A percentile compares a stretch with the other conserved stretches of the same genome.
These are phyloP conservation scores for Gymnopilus junonius DNA, from an alignment of 768 basidiomycete genomes.

Conservation along the genomic window DNA sequence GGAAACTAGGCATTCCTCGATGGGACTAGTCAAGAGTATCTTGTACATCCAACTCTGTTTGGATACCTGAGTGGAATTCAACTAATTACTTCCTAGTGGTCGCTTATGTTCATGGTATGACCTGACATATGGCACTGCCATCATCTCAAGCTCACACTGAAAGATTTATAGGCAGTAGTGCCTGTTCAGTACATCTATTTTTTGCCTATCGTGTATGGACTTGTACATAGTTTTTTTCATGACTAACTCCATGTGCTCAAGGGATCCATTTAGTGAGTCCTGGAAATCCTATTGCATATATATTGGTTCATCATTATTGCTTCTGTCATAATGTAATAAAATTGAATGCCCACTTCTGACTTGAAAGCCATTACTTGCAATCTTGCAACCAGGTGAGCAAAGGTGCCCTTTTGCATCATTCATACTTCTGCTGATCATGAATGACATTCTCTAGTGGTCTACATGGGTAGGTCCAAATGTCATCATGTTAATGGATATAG, in stretches of 20 bases:
- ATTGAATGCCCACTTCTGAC: background rate
- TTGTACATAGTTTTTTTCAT: background rate
- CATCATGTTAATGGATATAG: background rate
- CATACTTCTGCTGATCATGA: background rate
- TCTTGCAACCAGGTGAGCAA: background rate
- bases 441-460: background rate
- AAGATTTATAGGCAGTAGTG: background rate
- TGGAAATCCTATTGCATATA: background rate
- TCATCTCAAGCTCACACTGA: too few relatives aligned
- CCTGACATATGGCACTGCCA: too few relatives aligned
- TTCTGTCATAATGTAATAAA: background rate
- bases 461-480: background rate
- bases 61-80: background rate
- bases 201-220: background rate
- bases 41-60: background rate
- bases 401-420: background rate
- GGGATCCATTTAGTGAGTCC: background rate
- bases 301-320: background rate
- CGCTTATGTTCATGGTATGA: background rate
- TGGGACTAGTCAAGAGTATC: background rate
- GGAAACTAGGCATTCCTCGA: background rate
- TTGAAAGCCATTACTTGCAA: background rate
- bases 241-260: background rate
- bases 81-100: background rate
- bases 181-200: background rate